A percentile compares a stretch with the other conserved stretches of the same genome.
These are phyloP conservation scores for Cercospora nicotianae DNA, from an alignment of 2,329 filamentous ascomycete genomes.

Conservation along the genomic window DNA sequence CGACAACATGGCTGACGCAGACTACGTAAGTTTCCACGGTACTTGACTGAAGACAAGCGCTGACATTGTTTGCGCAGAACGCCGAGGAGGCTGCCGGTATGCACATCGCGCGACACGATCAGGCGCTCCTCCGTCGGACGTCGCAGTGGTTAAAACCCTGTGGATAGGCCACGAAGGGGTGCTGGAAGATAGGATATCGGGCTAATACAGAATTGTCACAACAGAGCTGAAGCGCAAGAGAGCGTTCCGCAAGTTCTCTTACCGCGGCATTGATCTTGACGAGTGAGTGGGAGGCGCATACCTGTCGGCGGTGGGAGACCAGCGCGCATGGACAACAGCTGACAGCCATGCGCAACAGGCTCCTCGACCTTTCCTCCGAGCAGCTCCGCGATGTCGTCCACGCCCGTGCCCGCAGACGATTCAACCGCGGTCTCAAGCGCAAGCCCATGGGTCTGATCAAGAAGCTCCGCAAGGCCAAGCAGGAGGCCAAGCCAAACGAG, in stretches of 20 bases:
- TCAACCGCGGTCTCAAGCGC: slow-evolving; percentile 99
- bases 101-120: slow-evolving; percentile 35
- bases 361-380: slow-evolving; percentile 97
- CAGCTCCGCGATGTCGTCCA: slow-evolving; percentile 99
- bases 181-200: slow-evolving; percentile 41
- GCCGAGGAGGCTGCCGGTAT: slow-evolving; percentile 89
- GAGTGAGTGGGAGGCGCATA: slow-evolving; percentile 66
- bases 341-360: slow-evolving; percentile 56
- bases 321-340: slow-evolving; percentile 15
- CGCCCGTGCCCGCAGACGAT: slow-evolving; percentile 95
- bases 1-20: slow-evolving; percentile 75
- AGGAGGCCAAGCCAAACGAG: slow-evolving; percentile 98
- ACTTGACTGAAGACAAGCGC: slow-evolving; percentile 17
- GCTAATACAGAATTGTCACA: slow-evolving; percentile 35
- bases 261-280: slow-evolving; percentile 99
- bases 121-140: slow-evolving; percentile 31
- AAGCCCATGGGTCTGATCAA: slow-evolving; percentile 99
- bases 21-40: slow-evolving; percentile 71
- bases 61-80: slow-evolving; percentile 61
- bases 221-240: slow-evolving; percentile 98
- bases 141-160: slow-evolving; percentile 42
- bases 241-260: slow-evolving; percentile 99
- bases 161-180: slow-evolving; percentile 45
- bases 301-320: slow-evolving; percentile 3
- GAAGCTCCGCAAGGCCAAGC: slow-evolving; percentile 99